These are phyloP conservation scores for Peronospora farinosa DNA, from an alignment of 352 stramenopile genomes.

Conservation along the genomic window DNA sequence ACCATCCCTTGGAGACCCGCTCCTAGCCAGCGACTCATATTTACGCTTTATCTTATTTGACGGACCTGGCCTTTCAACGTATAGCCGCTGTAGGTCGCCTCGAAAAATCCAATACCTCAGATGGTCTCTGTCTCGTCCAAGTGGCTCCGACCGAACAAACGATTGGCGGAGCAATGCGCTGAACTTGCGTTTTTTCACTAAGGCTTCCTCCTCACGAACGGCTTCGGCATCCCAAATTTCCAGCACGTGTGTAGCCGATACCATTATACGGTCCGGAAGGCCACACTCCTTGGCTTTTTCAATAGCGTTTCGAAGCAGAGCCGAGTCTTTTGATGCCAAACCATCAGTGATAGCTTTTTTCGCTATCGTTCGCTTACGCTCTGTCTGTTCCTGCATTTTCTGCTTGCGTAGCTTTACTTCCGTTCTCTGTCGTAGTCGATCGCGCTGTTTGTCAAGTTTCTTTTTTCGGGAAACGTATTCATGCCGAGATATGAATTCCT, in stretches of 20 bases:
- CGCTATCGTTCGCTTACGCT: constrained; percentile 43
- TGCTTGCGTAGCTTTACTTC: constrained; percentile 67
- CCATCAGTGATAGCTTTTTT: constrained; percentile 70
- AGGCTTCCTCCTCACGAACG: constrained; percentile 54
- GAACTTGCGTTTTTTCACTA: constrained; percentile 55
- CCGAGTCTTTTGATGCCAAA: constrained; percentile 53
- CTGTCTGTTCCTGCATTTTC: constrained; percentile 54
- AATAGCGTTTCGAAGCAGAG: constrained; percentile 45
- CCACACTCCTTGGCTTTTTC: constrained; percentile 71
- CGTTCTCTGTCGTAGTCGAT: constrained; percentile 43
- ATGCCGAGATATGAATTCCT: constrained; percentile 70
- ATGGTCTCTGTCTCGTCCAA: constrained; percentile 60
- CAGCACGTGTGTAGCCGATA: constrained; percentile 67
- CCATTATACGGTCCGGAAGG: constrained; percentile 51
- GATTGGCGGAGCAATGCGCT: constrained; percentile 51
- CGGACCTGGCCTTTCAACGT: constrained; percentile 56
- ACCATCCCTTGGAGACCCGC: constrained; percentile 23
- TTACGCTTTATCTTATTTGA: constrained; percentile 39
- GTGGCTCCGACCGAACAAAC: constrained; percentile 69
- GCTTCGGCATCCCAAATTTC: constrained; percentile 71
- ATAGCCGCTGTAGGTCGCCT: constrained; percentile 57
- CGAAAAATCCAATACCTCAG: constrained; percentile 69
- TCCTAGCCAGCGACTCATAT: constrained; percentile 33
- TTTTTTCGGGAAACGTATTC: constrained; percentile 77
- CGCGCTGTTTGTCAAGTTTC: constrained; percentile 57